Conservation (phyloP, 139 green algal genomes). For the Trebouxia sp. region DNA sequence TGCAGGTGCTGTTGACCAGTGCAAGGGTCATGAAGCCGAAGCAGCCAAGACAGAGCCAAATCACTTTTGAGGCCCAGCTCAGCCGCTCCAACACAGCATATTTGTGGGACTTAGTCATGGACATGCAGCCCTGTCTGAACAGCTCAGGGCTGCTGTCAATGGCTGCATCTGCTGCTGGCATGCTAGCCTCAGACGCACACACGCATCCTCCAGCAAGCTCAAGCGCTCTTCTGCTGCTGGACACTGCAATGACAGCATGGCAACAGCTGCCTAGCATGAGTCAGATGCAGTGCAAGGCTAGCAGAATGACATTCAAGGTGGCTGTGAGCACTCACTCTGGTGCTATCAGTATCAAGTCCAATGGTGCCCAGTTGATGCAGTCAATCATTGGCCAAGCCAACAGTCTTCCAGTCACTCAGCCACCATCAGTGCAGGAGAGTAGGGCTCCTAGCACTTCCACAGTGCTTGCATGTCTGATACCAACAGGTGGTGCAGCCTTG, state of each 20-base stretch:
- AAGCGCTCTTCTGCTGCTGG: neutral
- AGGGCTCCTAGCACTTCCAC: too few species aligned
- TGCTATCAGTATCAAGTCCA: neutral
- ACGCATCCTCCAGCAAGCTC: neutral
- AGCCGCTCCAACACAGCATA: neutral
- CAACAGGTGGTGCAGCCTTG: neutral
- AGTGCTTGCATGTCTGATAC: neutral
- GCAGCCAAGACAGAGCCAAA: neutral
- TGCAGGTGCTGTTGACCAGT: neutral
- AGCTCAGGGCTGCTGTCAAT: conserved; percentile 37
- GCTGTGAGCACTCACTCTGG: neutral
- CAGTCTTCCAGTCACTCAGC: too few species aligned
- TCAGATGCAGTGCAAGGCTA: neutral
- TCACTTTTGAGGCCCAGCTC: neutral
- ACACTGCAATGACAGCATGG: neutral
- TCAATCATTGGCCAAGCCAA: neutral
- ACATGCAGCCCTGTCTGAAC: conserved; percentile 12
- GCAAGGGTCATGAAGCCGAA: neutral
- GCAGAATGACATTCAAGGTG: neutral
- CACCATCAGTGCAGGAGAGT: neutral
- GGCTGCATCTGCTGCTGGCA: conserved; percentile 16
- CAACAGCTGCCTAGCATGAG: neutral
- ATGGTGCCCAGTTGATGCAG: neutral
- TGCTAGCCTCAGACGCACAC: conserved; percentile 7
- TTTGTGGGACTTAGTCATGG: neutral